phyloP scores from a whole-genome alignment of 331 rosid genomes.

The Phaseolus coccineus region DNA sequence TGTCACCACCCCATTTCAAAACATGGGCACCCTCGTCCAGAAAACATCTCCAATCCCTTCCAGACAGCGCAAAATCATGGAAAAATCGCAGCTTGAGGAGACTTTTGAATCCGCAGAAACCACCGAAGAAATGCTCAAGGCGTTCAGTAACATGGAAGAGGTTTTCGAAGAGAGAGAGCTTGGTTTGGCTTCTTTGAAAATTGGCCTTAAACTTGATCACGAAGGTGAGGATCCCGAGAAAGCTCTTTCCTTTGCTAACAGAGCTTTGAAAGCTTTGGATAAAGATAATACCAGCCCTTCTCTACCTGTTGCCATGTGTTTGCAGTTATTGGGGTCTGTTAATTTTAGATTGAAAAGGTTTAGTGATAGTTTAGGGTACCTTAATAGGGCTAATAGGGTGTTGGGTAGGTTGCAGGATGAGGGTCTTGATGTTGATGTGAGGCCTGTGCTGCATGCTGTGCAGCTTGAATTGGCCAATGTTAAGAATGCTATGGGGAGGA shows the following conservation, averaged over 20 bases:
- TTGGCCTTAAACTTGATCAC: conserved; percentile 86
- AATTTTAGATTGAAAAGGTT: conserved; percentile 75
- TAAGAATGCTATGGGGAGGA: conserved; percentile 89
- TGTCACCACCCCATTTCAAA: conserved; percentile 59
- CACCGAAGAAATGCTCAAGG: conserved; percentile 64
- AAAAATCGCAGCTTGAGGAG: conserved; percentile 75
- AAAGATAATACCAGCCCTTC: conserved; percentile 57
- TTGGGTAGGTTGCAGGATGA: conserved; percentile 71
- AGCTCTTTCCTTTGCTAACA: conserved; percentile 68
- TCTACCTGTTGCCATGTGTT: conserved; percentile 76
- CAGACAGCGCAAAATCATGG: conserved; percentile 69
- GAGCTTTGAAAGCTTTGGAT: conserved; percentile 76
- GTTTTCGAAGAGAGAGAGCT: conserved; percentile 71
- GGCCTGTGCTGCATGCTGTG: conserved; percentile 91
- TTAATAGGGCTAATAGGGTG: conserved; percentile 78
- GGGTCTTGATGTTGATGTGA: conserved; percentile 56
- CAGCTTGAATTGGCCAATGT: conserved; percentile 84
- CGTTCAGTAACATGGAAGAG: conserved; percentile 75
- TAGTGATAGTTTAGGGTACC: conserved; percentile 82
- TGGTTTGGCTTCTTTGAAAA: conserved; percentile 78
- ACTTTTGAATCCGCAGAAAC: conserved; percentile 80
- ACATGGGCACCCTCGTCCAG: conserved; percentile 61
- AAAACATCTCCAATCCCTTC: conserved; percentile 61
- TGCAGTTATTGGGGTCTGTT: conserved; percentile 82
- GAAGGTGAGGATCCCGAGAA: conserved; percentile 89